Percentiles rank a stretch among this genome's conserved stretches.
These are phyloP conservation scores for Candida verbasci DNA, from an alignment of 805 yeast genomes.

Conservation along the genomic window DNA sequence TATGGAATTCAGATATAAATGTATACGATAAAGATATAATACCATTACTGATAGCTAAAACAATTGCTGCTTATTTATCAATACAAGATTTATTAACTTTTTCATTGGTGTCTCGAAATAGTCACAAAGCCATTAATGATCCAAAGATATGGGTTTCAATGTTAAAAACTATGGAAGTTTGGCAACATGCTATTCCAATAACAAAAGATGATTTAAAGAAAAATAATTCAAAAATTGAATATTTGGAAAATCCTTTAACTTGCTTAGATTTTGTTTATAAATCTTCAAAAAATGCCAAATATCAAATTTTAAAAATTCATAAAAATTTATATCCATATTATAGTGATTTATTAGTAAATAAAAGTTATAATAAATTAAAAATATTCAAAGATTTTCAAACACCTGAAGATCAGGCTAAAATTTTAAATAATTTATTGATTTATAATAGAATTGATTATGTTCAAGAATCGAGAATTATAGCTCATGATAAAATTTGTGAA, in stretches of 20 bases:
- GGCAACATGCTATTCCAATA: conserved; percentile 22
- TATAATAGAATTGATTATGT: conserved; percentile 33
- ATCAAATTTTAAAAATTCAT: conserved; percentile 36
- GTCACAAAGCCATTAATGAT: conserved; percentile 34
- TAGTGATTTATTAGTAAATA: conserved; percentile 39
- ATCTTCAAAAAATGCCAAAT: conserved; percentile 28
- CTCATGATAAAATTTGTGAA: conserved; percentile 44
- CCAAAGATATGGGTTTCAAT: conserved; percentile 37
- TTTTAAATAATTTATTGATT: conserved; percentile 35
- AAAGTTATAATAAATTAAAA: conserved; percentile 37
- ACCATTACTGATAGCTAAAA: conserved; percentile 34
- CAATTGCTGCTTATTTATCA: conserved; percentile 29
- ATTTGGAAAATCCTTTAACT: conserved; percentile 24
- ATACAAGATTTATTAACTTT: conserved; percentile 37
- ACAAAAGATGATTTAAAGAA: conserved; percentile 6
- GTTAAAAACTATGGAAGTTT: conserved; percentile 31
- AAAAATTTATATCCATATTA: conserved; percentile 40
- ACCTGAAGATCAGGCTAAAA: conserved; percentile 50
- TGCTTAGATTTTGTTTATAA: conserved; percentile 28
- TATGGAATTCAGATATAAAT: conserved; percentile 44
- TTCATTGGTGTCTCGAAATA: conserved; percentile 33
- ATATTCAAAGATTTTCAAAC: conserved; percentile 44
- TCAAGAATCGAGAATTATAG: conserved; percentile 23
- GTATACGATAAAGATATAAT: conserved; percentile 37
- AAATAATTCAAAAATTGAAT: conserved; percentile 3